These are phyloP conservation scores for Luffa acutangula DNA, from an alignment of 306 rosid species.

Conservation along the genomic window DNA sequence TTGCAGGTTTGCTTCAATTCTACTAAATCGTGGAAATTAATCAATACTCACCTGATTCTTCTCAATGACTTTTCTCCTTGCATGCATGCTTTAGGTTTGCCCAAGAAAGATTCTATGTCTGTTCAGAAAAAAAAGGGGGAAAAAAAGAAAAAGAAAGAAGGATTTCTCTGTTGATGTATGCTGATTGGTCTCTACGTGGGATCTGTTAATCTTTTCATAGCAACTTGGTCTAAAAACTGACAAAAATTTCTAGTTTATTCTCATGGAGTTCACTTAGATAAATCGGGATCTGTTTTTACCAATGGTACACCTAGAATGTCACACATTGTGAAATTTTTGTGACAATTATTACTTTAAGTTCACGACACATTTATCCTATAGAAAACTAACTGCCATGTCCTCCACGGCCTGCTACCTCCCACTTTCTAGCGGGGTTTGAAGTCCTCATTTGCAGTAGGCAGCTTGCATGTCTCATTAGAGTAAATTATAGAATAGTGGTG, in stretches of 20 bases:
- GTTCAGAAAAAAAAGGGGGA: too few species aligned
- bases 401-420: background rate
- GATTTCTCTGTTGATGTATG: background rate
- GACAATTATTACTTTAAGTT: background rate
- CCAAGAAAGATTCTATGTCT: background rate
- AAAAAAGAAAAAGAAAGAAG: background rate
- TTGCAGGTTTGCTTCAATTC: conserved; percentile 51
- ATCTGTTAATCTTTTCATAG: background rate
- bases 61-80: background rate
- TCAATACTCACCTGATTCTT: background rate
- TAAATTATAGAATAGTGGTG: background rate
- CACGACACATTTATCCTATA: background rate
- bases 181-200: background rate
- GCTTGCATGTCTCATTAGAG: background rate
- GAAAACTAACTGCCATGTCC: background rate
- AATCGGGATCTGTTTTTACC: background rate
- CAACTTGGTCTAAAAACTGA: background rate
- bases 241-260: background rate
- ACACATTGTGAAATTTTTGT: background rate
- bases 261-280: background rate
- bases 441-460: background rate
- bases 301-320: background rate
- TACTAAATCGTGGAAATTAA: conserved; percentile 7
- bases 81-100: background rate
- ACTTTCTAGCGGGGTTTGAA: background rate